phyloP scores from a whole-genome alignment of 768 basidiomycete species.

The Tephrocybe sp. region DNA sequence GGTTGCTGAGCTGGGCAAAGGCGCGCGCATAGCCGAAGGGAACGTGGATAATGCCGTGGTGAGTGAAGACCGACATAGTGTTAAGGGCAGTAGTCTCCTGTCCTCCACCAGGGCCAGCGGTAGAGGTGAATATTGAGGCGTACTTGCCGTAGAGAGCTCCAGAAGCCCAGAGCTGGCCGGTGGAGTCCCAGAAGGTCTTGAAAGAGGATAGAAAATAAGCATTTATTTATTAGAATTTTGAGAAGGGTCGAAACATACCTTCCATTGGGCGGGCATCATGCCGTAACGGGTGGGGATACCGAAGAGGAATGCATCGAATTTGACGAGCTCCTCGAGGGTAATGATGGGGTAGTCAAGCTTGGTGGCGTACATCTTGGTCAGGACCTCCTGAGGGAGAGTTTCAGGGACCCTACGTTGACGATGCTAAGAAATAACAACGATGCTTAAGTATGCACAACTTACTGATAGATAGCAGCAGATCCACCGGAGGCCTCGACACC shows the following conservation, averaged over 20 bases:
- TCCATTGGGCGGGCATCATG: constrained; percentile 79
- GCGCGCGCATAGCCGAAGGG: constrained; percentile 67
- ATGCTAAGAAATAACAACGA: background rate
- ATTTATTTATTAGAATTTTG: constrained; percentile 39
- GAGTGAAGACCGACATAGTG: constrained; percentile 55
- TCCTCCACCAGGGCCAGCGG: constrained; percentile 76
- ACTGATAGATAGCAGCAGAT: constrained; percentile 52
- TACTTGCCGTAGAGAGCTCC: constrained; percentile 73
- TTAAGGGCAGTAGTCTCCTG: constrained; percentile 61
- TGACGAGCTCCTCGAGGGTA: constrained; percentile 44
- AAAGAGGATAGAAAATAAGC: background rate
- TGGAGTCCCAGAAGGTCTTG: constrained; percentile 74
- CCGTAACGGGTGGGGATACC: constrained; percentile 84
- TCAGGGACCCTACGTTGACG: constrained; percentile 57
- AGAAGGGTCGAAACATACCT: constrained; percentile 46
- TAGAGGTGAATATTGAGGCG: constrained; percentile 71
- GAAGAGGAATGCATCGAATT: constrained; percentile 72
- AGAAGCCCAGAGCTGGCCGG: constrained; percentile 59
- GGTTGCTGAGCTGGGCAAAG: constrained; percentile 35
- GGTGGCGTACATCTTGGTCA: constrained; percentile 67
- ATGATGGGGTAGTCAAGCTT: constrained; percentile 74
- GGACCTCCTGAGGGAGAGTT: constrained; percentile 69
- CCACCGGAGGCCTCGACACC: constrained; percentile 52
- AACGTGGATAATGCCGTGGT: constrained; percentile 73
- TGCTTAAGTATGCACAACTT: constrained; percentile 17